Evolutionary conservation across 768 basidiomycete species (phyloP).

Genomic region (Serendipita indica): DNA sequence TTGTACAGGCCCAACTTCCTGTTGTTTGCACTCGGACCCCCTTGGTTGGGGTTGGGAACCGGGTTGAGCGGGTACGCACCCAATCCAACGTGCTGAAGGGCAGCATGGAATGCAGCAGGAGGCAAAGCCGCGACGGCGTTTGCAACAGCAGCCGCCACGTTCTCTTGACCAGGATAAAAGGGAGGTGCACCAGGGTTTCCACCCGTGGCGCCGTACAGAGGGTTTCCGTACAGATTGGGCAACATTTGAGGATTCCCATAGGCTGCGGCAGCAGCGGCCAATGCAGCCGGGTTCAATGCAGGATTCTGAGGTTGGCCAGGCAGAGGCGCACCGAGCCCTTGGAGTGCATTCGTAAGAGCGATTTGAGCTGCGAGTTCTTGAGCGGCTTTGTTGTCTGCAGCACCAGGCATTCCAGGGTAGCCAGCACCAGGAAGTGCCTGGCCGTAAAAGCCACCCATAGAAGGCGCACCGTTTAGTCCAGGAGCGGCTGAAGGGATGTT

Average conservation of each 20-base stretch:
- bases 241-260: conserved; percentile 5
- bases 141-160: neutral
- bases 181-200: neutral
- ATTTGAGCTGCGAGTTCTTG: conserved; percentile 5
- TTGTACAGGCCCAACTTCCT: conserved; percentile 84
- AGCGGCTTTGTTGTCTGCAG: neutral
- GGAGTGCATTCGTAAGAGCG: neutral
- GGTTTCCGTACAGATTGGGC: conserved; percentile 1
- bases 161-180: conserved; percentile 3
- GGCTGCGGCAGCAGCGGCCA: conserved; percentile 1
- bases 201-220: neutral
- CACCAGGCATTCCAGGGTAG: neutral
- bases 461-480: neutral
- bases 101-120: conserved; percentile 1
- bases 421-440: conserved; percentile 1
- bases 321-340: neutral
- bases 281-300: neutral
- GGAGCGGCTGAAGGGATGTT: neutral
- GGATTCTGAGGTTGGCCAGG: neutral
- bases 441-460: neutral
- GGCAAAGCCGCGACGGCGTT: conserved; percentile 1
- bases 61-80: conserved; percentile 10
- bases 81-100: conserved; percentile 4
- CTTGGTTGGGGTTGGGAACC: conserved; percentile 11
- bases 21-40: conserved; percentile 80